Conservation (phyloP, 352 stramenopile species). For the Pythium phragmitis region DNA sequence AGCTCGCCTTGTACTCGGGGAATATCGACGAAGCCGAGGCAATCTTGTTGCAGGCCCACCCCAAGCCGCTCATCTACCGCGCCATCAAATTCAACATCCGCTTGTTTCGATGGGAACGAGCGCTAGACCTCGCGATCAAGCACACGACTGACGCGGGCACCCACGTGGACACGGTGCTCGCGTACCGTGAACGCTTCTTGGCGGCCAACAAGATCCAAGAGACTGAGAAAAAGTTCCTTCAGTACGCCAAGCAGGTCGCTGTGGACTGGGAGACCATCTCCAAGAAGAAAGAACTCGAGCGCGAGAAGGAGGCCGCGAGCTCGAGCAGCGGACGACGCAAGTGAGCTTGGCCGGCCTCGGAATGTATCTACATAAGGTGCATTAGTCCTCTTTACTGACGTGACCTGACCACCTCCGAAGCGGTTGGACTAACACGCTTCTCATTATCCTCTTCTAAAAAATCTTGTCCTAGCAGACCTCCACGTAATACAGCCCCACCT, state of each 20-base stretch:
- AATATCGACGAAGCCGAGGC: constrained; percentile 91
- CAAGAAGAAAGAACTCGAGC: constrained; percentile 89
- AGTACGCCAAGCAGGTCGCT: constrained; percentile 84
- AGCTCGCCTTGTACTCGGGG: constrained; percentile 83
- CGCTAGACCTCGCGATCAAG: constrained; percentile 88
- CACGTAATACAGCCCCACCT: constrained; percentile 11
- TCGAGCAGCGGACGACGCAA: constrained; percentile 45
- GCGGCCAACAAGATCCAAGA: constrained; percentile 86
- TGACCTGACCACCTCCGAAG: background rate
- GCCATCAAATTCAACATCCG: constrained; percentile 94
- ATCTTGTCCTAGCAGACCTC: constrained; percentile 5
- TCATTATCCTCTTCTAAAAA: constrained; percentile 26
- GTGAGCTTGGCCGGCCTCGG: constrained; percentile 24
- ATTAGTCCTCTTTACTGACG: background rate
- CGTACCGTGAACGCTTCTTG: constrained; percentile 87
- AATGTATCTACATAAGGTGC: constrained; percentile 1
- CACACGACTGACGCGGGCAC: constrained; percentile 82
- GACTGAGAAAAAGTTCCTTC: constrained; percentile 86
- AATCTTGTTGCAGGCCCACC: constrained; percentile 90
- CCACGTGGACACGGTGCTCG: constrained; percentile 89
- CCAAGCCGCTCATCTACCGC: constrained; percentile 87
- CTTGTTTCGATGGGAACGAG: constrained; percentile 87
- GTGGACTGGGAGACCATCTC: constrained; percentile 89
- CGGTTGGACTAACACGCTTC: constrained; percentile 18
- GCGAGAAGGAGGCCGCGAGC: constrained; percentile 69